Evolutionary conservation across 2,329 filamentous ascomycete genomes (phyloP).

Genomic region (Fusarium subtropicale): DNA sequence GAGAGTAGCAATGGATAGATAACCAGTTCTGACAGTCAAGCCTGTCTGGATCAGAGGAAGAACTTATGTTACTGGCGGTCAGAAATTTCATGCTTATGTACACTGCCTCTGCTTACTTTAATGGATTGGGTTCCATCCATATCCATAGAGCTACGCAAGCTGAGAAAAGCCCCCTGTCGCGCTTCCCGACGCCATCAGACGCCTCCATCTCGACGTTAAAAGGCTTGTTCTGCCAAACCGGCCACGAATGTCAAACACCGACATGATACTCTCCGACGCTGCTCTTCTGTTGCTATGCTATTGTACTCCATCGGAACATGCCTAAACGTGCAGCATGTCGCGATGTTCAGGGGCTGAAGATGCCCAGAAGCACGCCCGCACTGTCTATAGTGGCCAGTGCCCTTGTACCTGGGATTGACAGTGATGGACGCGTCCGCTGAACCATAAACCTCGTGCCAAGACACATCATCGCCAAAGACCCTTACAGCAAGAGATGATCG

Average conservation of each 20-base stretch:
- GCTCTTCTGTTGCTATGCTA: not conserved
- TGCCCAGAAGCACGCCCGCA: slow-evolving; percentile 1
- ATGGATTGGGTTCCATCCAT: not conserved
- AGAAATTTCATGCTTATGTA: slow-evolving; percentile 9
- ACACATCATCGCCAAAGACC: slow-evolving; percentile 3
- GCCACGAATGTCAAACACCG: not conserved
- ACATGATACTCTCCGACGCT: not conserved
- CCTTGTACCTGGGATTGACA: slow-evolving; percentile 30
- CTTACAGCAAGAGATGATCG: not conserved
- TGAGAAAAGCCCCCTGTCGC: slow-evolving; percentile 14
- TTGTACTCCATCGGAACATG: not conserved
- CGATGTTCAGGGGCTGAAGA: slow-evolving; percentile 17
- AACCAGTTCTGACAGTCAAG: not conserved
- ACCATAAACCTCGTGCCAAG: slow-evolving; percentile 25
- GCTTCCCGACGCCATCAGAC: slow-evolving; percentile 11
- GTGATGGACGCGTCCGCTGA: slow-evolving; percentile 8
- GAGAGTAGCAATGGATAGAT: not conserved
- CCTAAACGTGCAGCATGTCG: not conserved
- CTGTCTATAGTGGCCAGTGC: slow-evolving; percentile 22
- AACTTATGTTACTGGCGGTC: not conserved
- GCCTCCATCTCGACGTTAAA: slow-evolving; percentile 1
- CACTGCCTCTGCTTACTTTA: slow-evolving; percentile 20
- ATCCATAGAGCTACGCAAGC: not conserved
- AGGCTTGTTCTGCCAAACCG: not conserved
- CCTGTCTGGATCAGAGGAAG: not conserved